Evolutionary conservation across 306 rosid genomes (phyloP), one percentile per base, ranked within the genome.

Genomic region (Adenanthera pavonina): DNA sequence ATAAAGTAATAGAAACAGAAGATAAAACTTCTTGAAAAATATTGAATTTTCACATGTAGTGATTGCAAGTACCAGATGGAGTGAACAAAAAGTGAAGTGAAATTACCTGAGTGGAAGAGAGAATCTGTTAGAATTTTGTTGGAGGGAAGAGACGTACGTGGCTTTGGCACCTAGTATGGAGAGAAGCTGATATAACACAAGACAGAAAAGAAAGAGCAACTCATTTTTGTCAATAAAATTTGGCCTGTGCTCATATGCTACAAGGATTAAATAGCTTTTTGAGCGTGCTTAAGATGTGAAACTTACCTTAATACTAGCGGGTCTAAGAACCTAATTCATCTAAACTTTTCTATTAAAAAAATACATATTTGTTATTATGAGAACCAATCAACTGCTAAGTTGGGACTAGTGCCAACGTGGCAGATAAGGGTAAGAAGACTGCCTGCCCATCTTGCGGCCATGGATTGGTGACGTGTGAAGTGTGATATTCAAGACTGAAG

Each of bases 351-450:
- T 25, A 25, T 25, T 25, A 25, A 53, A 73, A 38, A 43, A 13
- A 19, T 53, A 60, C 34, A 53, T 44, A 72, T 78, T 78, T 46
- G 82, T 70, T 85, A 78, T 76, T 48, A 3, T 2, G 69, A 17
- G 87, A 64, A 82, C 83, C 86, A 82, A 78, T 13, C 73, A 76
- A 46, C 0, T 10, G 30, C 46, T 52, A 7, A 40, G 64, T 76
- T 51, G 90, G 95, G 83, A 14, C 97, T 82, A 65, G 79, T 9
- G 72, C 67, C 53, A 44, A 83, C 73, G 92, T 87, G 90, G 97
- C 83, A 86, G 97, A 94, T 94, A 92, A 92, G 97, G 79, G 73
- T 66, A 41, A 40, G 30, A 78, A 8, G 20, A 66, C 38, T 6
- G 49, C 15, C 34, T 20, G 0, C 16, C 33, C 8, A 25, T 74